These are phyloP conservation scores for Fusarium acutatum DNA, from an alignment of 2,329 filamentous ascomycete species.

Conservation along the genomic window DNA sequence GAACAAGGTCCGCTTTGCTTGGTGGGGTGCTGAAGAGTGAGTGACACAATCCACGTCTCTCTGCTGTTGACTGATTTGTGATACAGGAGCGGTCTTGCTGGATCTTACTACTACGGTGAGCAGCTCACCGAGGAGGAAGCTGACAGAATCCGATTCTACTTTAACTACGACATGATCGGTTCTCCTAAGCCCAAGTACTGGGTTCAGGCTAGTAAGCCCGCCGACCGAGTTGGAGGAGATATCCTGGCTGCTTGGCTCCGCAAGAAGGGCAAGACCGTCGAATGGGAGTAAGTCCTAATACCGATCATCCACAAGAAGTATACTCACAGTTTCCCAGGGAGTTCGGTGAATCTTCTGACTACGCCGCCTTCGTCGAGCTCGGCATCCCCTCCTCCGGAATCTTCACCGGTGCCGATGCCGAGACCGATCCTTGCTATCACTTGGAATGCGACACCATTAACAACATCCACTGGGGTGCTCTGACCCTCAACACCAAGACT, in stretches of 20 bases:
- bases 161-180: slow-evolving; percentile 78
- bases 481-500: slow-evolving; percentile 50
- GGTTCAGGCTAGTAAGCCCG: slow-evolving; percentile 52
- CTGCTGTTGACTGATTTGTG: slow-evolving; percentile 6
- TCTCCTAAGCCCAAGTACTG: slow-evolving; percentile 51
- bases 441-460: slow-evolving; percentile 50
- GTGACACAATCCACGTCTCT: neutral
- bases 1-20: slow-evolving; percentile 55
- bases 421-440: slow-evolving; percentile 51
- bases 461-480: slow-evolving; percentile 54
- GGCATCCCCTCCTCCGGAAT: slow-evolving; percentile 53
- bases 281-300: slow-evolving; percentile 40
- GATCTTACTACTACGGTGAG: slow-evolving; percentile 53
- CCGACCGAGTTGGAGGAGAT: slow-evolving; percentile 48
- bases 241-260: slow-evolving; percentile 48
- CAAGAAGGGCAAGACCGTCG: slow-evolving; percentile 46
- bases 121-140: slow-evolving; percentile 49
- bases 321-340: slow-evolving; percentile 32
- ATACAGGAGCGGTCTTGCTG: slow-evolving; percentile 51
- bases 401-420: slow-evolving; percentile 51
- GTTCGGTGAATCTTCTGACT: slow-evolving; percentile 52
- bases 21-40: slow-evolving; percentile 55
- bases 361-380: slow-evolving; percentile 51
- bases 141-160: slow-evolving; percentile 70
- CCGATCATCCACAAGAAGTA: rapidly evolving